Conservation (phyloP, 495 filamentous ascomycete genomes). For the Clohesyomyces aquaticus region DNA sequence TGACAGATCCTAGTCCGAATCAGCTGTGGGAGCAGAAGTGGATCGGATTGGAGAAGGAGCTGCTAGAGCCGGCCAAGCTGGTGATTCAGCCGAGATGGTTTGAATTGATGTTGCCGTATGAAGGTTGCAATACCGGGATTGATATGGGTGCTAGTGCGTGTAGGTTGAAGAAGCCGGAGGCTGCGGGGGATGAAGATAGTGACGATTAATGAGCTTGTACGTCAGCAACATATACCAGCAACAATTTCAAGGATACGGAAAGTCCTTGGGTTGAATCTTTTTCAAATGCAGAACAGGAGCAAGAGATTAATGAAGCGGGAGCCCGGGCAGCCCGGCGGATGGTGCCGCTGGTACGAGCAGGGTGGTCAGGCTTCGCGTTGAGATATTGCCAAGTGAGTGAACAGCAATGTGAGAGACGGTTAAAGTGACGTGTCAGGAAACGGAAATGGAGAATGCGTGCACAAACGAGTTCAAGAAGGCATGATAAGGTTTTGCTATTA, state of each 20-base stretch:
- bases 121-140: constrained; percentile 9
- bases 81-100: constrained; percentile 28
- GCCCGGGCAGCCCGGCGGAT: too few species aligned
- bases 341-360: too few species aligned
- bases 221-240: not conserved
- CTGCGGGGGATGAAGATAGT: constrained; percentile 8
- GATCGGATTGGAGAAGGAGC: constrained; percentile 16
- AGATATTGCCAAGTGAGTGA: too few species aligned
- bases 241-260: not conserved
- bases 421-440: too few species aligned
- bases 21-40: constrained; percentile 29
- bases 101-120: constrained; percentile 35
- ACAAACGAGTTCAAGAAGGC: too few species aligned
- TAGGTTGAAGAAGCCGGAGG: constrained; percentile 23
- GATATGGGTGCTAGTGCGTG: constrained; percentile 28
- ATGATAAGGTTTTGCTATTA: too few species aligned
- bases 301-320: too few species aligned
- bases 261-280: not conserved
- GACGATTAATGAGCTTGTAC: not conserved
- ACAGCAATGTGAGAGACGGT: too few species aligned
- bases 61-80: constrained; percentile 28
- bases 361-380: too few species aligned
- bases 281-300: too few species aligned
- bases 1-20: constrained; percentile 24
- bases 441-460: too few species aligned